Base-by-base conservation (phyloP, 2,329 filamentous ascomycete genomes). In the Neoarthrinium moseri region DNA sequence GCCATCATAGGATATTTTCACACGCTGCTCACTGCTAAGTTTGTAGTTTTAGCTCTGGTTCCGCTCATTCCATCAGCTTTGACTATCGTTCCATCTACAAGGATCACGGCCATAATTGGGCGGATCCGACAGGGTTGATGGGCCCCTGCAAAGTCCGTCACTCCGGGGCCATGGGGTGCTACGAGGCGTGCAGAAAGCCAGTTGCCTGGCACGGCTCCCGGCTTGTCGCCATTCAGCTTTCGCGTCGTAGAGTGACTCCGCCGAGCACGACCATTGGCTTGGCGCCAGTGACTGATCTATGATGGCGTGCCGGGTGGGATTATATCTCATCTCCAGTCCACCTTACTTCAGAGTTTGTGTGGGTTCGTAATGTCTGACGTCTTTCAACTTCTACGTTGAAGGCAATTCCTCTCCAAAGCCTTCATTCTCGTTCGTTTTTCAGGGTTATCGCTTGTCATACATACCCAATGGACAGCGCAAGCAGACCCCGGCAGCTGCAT, bases 211-310 rank as follows among this genome's bases (percentile, higher is more conserved):
- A n/a, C n/a, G n/a, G n/a, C n/a, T n/a, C n/a, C n/a, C n/a, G n/a
- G n/a, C n/a, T n/a, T 40, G 37, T 40, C 37, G 30, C 37, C 23
- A 40, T 40, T 40, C 37, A 40, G 37, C 22, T 40, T 40, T 27
- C 15, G 37, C n/a, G 37, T 40, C 18, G 27, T 40, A 40, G n/a
- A n/a, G n/a, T n/a, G n/a, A n/a, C n/a, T n/a, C n/a, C n/a, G n/a
- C n/a, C n/a, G n/a, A n/a, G n/a, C n/a, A n/a, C n/a, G n/a, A n/a
- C n/a, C n/a, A n/a, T n/a, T n/a, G n/a, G n/a, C n/a, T n/a, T n/a
- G n/a, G n/a, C n/a, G n/a, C n/a, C n/a, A n/a, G n/a, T n/a, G n/a
- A 27, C 37, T 40, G 27, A 40, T 40, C 37, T 40, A 40, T 26
- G 35, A 20, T 41, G 27, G 38, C 22, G 21, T 23, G 26, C 8